Percentiles rank a stretch among this genome's conserved stretches.
Evolutionary conservation across 768 basidiomycete species (phyloP).

Genomic region (Rhizopogon vulgaris): DNA sequence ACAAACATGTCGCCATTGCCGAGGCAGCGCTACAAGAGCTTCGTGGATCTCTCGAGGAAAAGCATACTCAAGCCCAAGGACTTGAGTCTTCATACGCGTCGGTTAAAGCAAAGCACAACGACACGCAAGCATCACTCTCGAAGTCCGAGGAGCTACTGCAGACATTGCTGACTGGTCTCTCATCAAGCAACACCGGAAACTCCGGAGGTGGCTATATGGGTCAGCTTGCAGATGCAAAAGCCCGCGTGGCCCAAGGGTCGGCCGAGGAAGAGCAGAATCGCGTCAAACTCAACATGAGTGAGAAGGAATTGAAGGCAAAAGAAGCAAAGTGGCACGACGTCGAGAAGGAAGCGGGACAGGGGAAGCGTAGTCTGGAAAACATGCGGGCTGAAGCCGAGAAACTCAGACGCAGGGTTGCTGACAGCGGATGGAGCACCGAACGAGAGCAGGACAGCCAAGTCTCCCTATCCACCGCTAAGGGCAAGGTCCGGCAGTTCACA

Average conservation of each 20-base stretch:
- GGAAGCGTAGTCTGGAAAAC: constrained; percentile 58
- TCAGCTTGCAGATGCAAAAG: constrained; percentile 82
- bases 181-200: constrained; percentile 57
- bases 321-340: constrained; percentile 78
- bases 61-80: constrained; percentile 51
- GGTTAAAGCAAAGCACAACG: constrained; percentile 65
- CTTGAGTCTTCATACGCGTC: constrained; percentile 49
- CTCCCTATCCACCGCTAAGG: constrained; percentile 45
- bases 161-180: constrained; percentile 87
- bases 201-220: constrained; percentile 94
- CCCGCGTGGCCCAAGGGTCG: constrained; percentile 63
- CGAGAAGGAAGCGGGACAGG: constrained; percentile 77
- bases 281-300: constrained; percentile 65
- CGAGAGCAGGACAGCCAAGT: constrained; percentile 57
- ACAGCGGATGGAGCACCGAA: constrained; percentile 72
- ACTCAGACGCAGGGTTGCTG: constrained; percentile 44
- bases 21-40: constrained; percentile 60
- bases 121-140: constrained; percentile 51
- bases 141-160: constrained; percentile 92
- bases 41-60: constrained; percentile 47
- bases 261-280: constrained; percentile 84
- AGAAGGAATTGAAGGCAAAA: constrained; percentile 74
- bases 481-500: constrained; percentile 46
- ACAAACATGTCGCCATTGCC: constrained; percentile 45
- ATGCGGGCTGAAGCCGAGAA: constrained; percentile 55